Conservation (phyloP, 2,329 filamentous ascomycete genomes). For the Trichoderma sp. region DNA sequence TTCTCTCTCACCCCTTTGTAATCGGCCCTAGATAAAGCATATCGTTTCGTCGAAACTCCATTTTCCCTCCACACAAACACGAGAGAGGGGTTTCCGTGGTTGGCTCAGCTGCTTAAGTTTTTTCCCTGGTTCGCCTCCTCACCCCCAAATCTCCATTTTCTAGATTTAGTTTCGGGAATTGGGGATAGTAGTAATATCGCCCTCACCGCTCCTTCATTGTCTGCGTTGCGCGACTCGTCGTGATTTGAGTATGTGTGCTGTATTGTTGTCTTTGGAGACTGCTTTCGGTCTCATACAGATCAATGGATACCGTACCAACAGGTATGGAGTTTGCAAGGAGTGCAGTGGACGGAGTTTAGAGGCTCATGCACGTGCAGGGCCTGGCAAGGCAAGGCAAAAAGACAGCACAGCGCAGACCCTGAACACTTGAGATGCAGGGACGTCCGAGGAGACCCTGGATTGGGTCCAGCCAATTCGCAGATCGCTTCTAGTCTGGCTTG, state of each 20-base stretch:
- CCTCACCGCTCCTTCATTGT: background rate
- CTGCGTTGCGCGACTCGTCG: background rate
- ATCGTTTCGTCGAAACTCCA: background rate
- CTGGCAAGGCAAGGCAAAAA: background rate
- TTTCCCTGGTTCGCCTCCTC: background rate
- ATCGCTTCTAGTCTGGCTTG: background rate
- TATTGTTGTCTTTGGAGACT: background rate
- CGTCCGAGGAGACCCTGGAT: background rate
- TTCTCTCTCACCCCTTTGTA: background rate
- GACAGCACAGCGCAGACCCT: background rate
- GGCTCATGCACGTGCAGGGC: background rate
- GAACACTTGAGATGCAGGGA: background rate
- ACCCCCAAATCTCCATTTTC: background rate
- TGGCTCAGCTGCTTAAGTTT: background rate
- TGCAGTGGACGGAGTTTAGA: background rate
- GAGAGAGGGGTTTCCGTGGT: background rate
- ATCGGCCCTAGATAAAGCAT: conserved; percentile 5
- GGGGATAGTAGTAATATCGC: background rate
- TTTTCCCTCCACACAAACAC: background rate
- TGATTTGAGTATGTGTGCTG: background rate
- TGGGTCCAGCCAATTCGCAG: background rate
- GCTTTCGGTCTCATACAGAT: background rate
- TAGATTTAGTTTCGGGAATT: background rate
- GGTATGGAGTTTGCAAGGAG: background rate
- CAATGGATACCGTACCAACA: background rate